phyloP scores from a whole-genome alignment of 192 early-diverging fungal genomes.

The Backusella morwellensis region DNA sequence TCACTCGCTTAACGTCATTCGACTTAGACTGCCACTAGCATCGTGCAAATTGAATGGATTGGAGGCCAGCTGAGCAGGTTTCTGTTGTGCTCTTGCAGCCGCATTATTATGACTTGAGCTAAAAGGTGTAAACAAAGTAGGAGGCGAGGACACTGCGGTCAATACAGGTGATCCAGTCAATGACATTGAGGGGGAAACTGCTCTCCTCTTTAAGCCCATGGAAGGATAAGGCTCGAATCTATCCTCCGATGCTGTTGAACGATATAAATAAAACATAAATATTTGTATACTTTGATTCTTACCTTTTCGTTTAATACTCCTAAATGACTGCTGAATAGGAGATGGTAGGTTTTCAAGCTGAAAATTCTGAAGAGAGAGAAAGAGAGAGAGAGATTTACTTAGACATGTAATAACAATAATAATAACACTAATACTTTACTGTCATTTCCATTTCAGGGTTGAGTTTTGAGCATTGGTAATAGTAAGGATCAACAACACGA shows the following conservation, averaged over 20 bases:
- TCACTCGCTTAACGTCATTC: conserved; percentile 31
- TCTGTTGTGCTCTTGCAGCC: conserved; percentile 26
- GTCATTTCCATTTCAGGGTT: conserved; percentile 38
- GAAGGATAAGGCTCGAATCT: conserved; percentile 14
- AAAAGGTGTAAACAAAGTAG: conserved; percentile 12
- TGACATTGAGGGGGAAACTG: conserved; percentile 32
- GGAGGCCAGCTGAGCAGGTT: conserved; percentile 7
- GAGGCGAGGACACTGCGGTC: conserved; percentile 25
- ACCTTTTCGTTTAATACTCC: conserved; percentile 31
- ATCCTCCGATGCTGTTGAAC: conserved; percentile 23
- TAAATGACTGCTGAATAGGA: conserved; percentile 14
- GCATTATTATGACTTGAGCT: conserved; percentile 22
- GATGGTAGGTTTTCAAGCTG: conserved; percentile 31
- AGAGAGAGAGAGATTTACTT: neutral
- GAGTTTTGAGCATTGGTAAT: conserved; percentile 33
- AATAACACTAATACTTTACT: conserved; percentile 4
- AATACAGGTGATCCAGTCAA: conserved; percentile 26
- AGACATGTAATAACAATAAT: neutral
- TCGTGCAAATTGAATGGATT: conserved; percentile 27
- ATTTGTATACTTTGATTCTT: neutral
- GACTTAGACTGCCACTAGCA: conserved; percentile 32
- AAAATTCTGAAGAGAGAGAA: conserved; percentile 13
- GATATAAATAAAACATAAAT: neutral
- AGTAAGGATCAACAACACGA: conserved; percentile 14
- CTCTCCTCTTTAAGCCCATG: conserved; percentile 27